Percentiles rank a stretch among this genome's conserved stretches.
Evolutionary conservation across 2,329 filamentous ascomycete genomes (phyloP).

Genomic region (Phialophora expanda): DNA sequence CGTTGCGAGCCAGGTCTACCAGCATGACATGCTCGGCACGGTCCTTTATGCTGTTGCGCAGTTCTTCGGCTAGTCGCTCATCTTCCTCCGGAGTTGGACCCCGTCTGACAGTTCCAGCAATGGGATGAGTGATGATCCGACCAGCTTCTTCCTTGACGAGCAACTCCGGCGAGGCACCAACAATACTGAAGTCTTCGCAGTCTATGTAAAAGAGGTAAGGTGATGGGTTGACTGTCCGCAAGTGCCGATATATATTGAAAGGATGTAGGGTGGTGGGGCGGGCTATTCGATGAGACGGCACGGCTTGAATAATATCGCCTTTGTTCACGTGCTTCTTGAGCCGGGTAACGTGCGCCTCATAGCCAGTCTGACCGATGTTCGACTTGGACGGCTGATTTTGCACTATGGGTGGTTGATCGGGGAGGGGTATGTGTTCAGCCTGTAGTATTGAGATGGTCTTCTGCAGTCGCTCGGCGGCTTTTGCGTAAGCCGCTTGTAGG

Average conservation of each 20-base stretch:
- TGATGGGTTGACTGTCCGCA: slow-evolving; percentile 96
- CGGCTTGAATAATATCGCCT: slow-evolving; percentile 96
- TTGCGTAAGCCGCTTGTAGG: slow-evolving; percentile 71
- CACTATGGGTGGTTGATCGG: slow-evolving; percentile 73
- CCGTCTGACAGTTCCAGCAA: slow-evolving; percentile 91
- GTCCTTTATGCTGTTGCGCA: slow-evolving; percentile 84
- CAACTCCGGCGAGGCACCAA: slow-evolving; percentile 92
- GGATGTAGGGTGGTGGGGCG: slow-evolving; percentile 89
- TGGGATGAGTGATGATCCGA: slow-evolving; percentile 92
- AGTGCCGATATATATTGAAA: slow-evolving; percentile 96
- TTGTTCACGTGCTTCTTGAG: slow-evolving; percentile 89
- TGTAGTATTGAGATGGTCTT: slow-evolving; percentile 73
- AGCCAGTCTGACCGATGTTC: slow-evolving; percentile 87
- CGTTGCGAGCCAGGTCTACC: slow-evolving; percentile 93
- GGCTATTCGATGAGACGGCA: slow-evolving; percentile 91
- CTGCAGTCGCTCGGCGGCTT: slow-evolving; percentile 68
- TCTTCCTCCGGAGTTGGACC: slow-evolving; percentile 83
- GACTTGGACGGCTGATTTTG: slow-evolving; percentile 81
- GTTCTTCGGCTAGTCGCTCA: slow-evolving; percentile 74
- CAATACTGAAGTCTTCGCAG: slow-evolving; percentile 89
- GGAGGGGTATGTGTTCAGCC: slow-evolving; percentile 75
- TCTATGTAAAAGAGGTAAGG: slow-evolving; percentile 97
- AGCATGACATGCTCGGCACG: slow-evolving; percentile 96
- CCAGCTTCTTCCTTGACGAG: slow-evolving; percentile 88
- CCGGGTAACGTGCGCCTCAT: slow-evolving; percentile 83